Evolutionary conservation across 345 rosid genomes (phyloP).

Genomic region (Stellera chamaejasme): DNA sequence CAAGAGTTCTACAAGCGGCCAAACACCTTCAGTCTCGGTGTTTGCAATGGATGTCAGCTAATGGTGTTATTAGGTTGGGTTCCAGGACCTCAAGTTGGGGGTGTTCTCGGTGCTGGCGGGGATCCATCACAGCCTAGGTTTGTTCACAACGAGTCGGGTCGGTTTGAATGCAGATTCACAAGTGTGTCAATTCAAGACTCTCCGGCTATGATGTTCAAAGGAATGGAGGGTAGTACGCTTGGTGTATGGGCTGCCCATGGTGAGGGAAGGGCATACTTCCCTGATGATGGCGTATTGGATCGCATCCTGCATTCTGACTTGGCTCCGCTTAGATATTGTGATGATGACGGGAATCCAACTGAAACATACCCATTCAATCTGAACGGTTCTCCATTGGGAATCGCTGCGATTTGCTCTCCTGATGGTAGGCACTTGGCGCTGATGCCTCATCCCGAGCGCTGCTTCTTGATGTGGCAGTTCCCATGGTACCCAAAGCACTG

Average conservation of each 20-base stretch:
- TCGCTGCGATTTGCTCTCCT: constrained; percentile 89
- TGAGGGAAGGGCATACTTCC: constrained; percentile 92
- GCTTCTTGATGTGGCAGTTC: constrained; percentile 98
- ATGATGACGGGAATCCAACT: constrained; percentile 73
- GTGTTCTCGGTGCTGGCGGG: constrained; percentile 64
- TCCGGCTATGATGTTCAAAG: constrained; percentile 86
- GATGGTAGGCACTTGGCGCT: constrained; percentile 93
- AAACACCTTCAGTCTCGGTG: constrained; percentile 85
- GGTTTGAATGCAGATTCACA: constrained; percentile 87
- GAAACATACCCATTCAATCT: constrained; percentile 83
- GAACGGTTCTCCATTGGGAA: constrained; percentile 94
- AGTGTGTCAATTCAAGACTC: constrained; percentile 70
- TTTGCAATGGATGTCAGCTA: constrained; percentile 94
- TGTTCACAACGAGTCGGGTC: constrained; percentile 87
- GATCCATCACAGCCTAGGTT: constrained; percentile 85
- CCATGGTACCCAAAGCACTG: constrained; percentile 92
- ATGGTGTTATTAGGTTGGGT: constrained; percentile 95
- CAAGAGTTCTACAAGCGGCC: constrained; percentile 84
- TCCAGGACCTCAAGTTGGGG: constrained; percentile 89
- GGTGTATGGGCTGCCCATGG: constrained; percentile 99
- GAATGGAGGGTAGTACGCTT: constrained; percentile 89
- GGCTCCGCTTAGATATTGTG: constrained; percentile 82
- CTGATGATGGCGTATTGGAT: constrained; percentile 79
- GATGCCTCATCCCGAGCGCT: constrained; percentile 99
- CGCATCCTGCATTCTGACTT: constrained; percentile 54